Base-by-base conservation (phyloP, 1,139 yeast species). In the Suhomyces kunorum region DNA sequence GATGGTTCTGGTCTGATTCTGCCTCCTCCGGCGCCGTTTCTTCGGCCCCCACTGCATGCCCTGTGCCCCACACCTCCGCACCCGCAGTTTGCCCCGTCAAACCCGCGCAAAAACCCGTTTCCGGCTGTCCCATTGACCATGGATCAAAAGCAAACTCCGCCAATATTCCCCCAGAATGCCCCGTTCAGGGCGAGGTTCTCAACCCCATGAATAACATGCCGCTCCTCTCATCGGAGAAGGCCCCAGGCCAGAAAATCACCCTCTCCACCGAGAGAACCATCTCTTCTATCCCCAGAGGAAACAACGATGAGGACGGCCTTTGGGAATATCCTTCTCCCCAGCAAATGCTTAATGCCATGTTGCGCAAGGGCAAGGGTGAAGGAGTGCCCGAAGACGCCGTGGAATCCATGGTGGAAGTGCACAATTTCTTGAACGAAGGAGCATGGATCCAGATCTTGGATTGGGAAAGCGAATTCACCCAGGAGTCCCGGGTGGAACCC, bases 301-400 rank as follows among this genome's bases (percentile, higher is more conserved):
- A 74, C 27, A 58, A 64, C n/a, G 71, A 68, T 3, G 75, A 68
- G 18, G 78, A 78, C 46, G 90, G 95, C 0, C 80, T 83, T 34
- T 92, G 99, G 99, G 98, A 92, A 62, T 92, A 94, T 60, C 99
- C 99, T 2, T 88, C 96, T 2, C 98, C 99, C 1, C 98, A 92
- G 62, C 98, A 92, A 61, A 94, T 92, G 98, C 81, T 89, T 49
- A 90, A 90, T 58, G 99, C 99, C 18, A 92, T 92, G 98, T 68
- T 89, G 32, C 79, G 92, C 49, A 92, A 92, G 65, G 96, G 97
- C 11, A 89, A 89, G 56, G 87, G 83, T 22, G 84, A 85, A 34
- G 87, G 81, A 18, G 78, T 92, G 28, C 94, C 94, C 2, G 98
- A 89, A 60, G 96, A 88, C 48, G 97, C 97, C 0, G 97, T 92